phyloP scores from a whole-genome alignment of 108 stramenopile species.

The Skeletonema potamos region DNA sequence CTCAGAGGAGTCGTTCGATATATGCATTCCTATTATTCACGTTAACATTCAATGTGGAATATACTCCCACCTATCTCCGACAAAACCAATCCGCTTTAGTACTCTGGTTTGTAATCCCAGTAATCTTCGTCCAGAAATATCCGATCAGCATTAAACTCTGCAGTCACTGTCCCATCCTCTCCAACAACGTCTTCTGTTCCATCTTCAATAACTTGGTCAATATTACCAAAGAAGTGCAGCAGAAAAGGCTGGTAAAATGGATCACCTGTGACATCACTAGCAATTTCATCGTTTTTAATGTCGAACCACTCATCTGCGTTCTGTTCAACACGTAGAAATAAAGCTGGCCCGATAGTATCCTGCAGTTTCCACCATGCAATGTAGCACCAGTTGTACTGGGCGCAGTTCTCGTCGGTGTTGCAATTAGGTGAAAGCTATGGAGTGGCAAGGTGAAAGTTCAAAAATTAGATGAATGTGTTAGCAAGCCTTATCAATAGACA shows the following conservation, averaged over 20 bases:
- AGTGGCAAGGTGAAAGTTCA: not conserved
- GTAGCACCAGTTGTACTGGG: slow-evolving; percentile 27
- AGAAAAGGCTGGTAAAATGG: slow-evolving; percentile 38
- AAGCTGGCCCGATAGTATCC: slow-evolving; percentile 35
- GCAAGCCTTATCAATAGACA: not conserved
- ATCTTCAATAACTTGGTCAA: slow-evolving; percentile 22
- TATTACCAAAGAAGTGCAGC: slow-evolving; percentile 49
- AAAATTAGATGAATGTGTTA: not conserved
- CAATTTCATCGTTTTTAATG: slow-evolving; percentile 17
- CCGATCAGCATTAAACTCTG: slow-evolving; percentile 35
- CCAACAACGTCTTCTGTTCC: not conserved
- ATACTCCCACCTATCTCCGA: not conserved
- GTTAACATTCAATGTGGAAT: not conserved
- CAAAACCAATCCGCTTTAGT: not conserved
- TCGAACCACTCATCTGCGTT: slow-evolving; percentile 51
- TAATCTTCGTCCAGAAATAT: slow-evolving; percentile 47
- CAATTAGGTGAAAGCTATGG: slow-evolving; percentile 35
- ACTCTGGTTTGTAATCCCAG: slow-evolving; percentile 16
- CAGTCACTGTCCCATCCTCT: slow-evolving; percentile 27
- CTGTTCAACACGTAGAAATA: slow-evolving; percentile 31
- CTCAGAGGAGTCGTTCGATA: too few relatives aligned
- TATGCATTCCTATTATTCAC: not conserved
- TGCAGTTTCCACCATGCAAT: slow-evolving; percentile 41
- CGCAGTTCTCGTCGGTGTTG: slow-evolving; percentile 44
- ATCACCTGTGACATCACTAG: slow-evolving; percentile 15